Conservation (phyloP, 1,284 basidiomycete genomes). For the Stygiomarasmius scandens region DNA sequence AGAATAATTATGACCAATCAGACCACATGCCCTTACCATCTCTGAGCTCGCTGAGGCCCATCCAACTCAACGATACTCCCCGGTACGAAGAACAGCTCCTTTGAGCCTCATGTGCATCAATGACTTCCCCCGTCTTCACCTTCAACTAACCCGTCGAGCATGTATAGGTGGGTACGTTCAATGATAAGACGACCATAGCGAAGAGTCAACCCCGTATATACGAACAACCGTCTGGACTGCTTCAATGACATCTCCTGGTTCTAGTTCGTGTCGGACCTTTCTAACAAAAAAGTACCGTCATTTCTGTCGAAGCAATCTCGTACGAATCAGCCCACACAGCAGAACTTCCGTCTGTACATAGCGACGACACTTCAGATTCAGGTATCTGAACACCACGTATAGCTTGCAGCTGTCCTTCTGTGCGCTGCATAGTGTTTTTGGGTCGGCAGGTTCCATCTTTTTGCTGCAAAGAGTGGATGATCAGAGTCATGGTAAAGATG, state of each 20-base stretch:
- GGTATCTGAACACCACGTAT: conserved; percentile 62
- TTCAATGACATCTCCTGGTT: conserved; percentile 89
- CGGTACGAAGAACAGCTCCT: conserved; percentile 81
- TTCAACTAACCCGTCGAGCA: conserved; percentile 92
- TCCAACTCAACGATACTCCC: conserved; percentile 82
- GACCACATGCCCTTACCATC: conserved; percentile 59
- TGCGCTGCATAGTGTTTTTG: conserved; percentile 53
- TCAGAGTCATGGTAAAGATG: not conserved
- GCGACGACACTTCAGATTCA: conserved; percentile 59
- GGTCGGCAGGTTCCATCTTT: conserved; percentile 67
- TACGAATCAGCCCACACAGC: conserved; percentile 82
- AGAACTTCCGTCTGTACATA: conserved; percentile 67
- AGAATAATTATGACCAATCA: not conserved
- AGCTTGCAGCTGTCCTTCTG: conserved; percentile 48
- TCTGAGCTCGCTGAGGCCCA: conserved; percentile 73
- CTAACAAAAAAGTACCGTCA: conserved; percentile 55
- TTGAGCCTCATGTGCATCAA: conserved; percentile 87
- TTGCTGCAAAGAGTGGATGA: conserved; percentile 49
- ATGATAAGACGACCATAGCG: conserved; percentile 86
- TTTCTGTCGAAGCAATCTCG: conserved; percentile 67
- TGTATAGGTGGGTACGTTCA: conserved; percentile 84
- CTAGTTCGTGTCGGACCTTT: conserved; percentile 81
- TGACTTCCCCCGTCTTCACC: conserved; percentile 85
- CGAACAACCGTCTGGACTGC: conserved; percentile 87
- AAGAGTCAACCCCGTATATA: conserved; percentile 86